Percentiles rank a stretch among this genome's conserved stretches.
Conservation (phyloP, 495 filamentous ascomycete species). For the Penicillium paxilli region DNA sequence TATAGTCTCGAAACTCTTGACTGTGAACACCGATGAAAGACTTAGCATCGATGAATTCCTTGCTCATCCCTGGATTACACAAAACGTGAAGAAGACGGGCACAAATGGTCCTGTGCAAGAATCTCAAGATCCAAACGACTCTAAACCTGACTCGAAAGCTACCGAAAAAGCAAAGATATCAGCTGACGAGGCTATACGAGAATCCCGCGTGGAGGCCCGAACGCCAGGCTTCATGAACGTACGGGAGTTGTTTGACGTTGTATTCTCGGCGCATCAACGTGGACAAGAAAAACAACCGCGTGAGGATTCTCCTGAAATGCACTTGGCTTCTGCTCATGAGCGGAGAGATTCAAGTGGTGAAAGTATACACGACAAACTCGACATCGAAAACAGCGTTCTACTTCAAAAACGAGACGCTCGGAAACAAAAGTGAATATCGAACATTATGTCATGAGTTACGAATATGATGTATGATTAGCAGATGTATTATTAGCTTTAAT, state of each 20-base stretch:
- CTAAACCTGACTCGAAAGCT: neutral
- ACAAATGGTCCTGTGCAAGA: neutral
- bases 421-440: neutral
- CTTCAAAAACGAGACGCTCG: neutral
- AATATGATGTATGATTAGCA: neutral
- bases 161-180: neutral
- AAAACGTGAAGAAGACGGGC: neutral
- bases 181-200: neutral
- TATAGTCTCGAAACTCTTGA: neutral
- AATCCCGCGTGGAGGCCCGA: slow-evolving; percentile 70
- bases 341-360: neutral
- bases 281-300: slow-evolving; percentile 62
- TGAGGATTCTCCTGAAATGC: neutral
- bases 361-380: neutral
- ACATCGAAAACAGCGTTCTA: neutral
- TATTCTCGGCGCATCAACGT: slow-evolving; percentile 83
- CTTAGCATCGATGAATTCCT: neutral
- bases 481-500: neutral
- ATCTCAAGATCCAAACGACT: neutral
- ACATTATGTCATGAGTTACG: neutral
- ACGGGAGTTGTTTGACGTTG: slow-evolving; percentile 86
- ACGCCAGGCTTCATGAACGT: slow-evolving; percentile 84
- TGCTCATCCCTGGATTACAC: neutral
- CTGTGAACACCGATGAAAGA: neutral
- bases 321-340: neutral